Percentiles rank a stretch among this genome's conserved stretches.
These are phyloP conservation scores for Hura crepitans DNA, from an alignment of 441 rosid genomes.

Conservation along the genomic window DNA sequence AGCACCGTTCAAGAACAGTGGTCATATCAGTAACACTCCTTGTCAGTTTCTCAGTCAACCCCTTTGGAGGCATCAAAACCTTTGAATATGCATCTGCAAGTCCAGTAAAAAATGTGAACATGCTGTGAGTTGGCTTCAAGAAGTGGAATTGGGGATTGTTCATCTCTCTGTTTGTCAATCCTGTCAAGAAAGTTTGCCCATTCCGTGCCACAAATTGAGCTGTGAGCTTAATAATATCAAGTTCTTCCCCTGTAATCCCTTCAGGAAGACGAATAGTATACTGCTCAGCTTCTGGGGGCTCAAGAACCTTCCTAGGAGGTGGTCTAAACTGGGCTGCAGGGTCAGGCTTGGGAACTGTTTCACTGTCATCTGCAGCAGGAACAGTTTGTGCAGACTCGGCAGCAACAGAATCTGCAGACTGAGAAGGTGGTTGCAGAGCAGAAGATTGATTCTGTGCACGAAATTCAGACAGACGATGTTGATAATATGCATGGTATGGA, in stretches of 20 bases:
- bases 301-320: slow-evolving; percentile 56
- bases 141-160: slow-evolving; percentile 88
- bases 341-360: slow-evolving; percentile 44
- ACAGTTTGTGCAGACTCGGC: slow-evolving; percentile 34
- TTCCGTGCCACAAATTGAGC: slow-evolving; percentile 96
- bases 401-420: slow-evolving; percentile 36
- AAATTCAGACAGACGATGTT: slow-evolving; percentile 68
- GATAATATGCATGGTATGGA: slow-evolving; percentile 88
- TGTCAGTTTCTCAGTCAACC: slow-evolving; percentile 63
- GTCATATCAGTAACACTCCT: slow-evolving; percentile 69
- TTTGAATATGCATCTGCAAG: slow-evolving; percentile 91
- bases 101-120: slow-evolving; percentile 81
- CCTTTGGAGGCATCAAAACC: slow-evolving; percentile 84
- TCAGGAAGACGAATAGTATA: slow-evolving; percentile 83
- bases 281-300: slow-evolving; percentile 82
- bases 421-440: slow-evolving; percentile 32
- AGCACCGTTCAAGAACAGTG: slow-evolving; percentile 78
- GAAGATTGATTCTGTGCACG: slow-evolving; percentile 63
- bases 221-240: slow-evolving; percentile 86
- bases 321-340: slow-evolving; percentile 57
- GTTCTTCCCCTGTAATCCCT: slow-evolving; percentile 86
- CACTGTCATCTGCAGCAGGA: slow-evolving; percentile 31
- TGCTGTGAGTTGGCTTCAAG: slow-evolving; percentile 89
- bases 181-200: slow-evolving; percentile 78
- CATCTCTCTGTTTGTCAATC: slow-evolving; percentile 72